A percentile compares a stretch with the other conserved stretches of the same genome.
Evolutionary conservation across 768 basidiomycete species (phyloP).

Genomic region (Pisolithus microcarpus): DNA sequence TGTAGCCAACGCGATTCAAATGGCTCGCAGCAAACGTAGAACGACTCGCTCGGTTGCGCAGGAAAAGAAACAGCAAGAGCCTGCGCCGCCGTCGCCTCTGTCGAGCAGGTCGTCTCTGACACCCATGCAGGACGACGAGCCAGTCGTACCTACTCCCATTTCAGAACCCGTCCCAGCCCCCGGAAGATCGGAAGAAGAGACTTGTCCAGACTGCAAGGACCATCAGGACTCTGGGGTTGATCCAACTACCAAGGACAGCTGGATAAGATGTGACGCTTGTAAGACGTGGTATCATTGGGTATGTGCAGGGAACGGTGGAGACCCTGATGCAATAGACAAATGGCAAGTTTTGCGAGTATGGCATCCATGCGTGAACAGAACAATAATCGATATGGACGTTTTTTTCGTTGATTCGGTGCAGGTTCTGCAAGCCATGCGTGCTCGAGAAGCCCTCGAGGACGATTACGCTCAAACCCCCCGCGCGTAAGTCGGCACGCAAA

Average conservation of each 20-base stretch:
- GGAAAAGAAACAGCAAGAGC: slow-evolving; percentile 27
- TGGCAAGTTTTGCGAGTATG: slow-evolving; percentile 42
- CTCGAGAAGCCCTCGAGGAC: slow-evolving; percentile 50
- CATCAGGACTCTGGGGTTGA: slow-evolving; percentile 25
- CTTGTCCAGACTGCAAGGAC: slow-evolving; percentile 48
- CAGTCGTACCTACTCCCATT: not conserved
- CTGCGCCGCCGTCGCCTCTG: slow-evolving; percentile 25
- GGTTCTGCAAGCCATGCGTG: slow-evolving; percentile 67
- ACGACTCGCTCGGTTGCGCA: slow-evolving; percentile 30
- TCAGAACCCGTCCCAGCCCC: slow-evolving; percentile 15
- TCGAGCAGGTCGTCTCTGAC: slow-evolving; percentile 25
- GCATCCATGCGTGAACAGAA: slow-evolving; percentile 7
- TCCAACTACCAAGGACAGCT: slow-evolving; percentile 56
- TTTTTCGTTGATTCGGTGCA: slow-evolving; percentile 19
- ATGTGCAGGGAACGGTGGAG: slow-evolving; percentile 62
- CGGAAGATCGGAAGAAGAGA: slow-evolving; percentile 21
- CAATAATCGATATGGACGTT: slow-evolving; percentile 12
- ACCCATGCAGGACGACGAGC: slow-evolving; percentile 11
- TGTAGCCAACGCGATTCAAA: slow-evolving; percentile 14
- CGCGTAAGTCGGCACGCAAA: slow-evolving; percentile 77
- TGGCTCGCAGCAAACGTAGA: slow-evolving; percentile 43
- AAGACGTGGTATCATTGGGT: slow-evolving; percentile 82
- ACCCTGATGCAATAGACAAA: slow-evolving; percentile 66
- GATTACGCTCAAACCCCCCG: slow-evolving; percentile 70
- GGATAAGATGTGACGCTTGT: slow-evolving; percentile 80